A percentile compares a stretch with the other conserved stretches of the same genome.
These are phyloP conservation scores for Actinidia chinensis DNA, from an alignment of 179 eudicot genomes.

Conservation along the genomic window DNA sequence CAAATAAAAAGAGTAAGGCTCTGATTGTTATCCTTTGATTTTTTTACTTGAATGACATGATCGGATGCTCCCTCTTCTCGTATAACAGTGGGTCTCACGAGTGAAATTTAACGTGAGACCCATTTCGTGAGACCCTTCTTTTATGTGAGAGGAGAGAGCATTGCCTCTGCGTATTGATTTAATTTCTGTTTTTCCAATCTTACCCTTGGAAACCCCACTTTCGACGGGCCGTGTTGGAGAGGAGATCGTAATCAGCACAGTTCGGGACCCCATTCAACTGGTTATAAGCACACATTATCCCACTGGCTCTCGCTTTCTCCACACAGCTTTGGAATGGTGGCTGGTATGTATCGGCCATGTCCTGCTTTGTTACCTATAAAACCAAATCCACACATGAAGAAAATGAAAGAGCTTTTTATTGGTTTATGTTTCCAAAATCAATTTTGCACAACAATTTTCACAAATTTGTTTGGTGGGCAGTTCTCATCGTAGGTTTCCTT, in stretches of 20 bases:
- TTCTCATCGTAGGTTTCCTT: no score
- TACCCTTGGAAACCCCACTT: slow-evolving; percentile 87
- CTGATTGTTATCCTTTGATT: no score
- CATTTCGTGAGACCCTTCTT: not conserved
- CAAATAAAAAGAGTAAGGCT: no score
- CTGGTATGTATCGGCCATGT: slow-evolving; percentile 81
- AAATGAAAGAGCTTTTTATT: no score
- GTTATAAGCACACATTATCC: slow-evolving; percentile 93
- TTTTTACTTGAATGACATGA: no score
- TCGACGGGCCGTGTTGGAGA: slow-evolving; percentile 62
- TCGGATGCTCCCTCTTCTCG: no score
- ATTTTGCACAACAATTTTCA: no score
- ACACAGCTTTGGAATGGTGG: slow-evolving; percentile 83
- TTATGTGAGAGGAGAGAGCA: not conserved
- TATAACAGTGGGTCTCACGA: no score
- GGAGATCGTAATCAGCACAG: slow-evolving; percentile 73
- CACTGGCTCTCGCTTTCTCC: slow-evolving; percentile 69
- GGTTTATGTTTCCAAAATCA: no score
- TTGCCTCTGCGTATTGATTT: not conserved
- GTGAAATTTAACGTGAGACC: not conserved
- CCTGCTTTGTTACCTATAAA: slow-evolving; percentile 69
- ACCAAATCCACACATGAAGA: not conserved
- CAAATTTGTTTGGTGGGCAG: no score
- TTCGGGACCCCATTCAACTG: slow-evolving; percentile 80
- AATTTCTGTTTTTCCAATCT: not conserved